Evolutionary conservation across 345 rosid species (phyloP), one percentile per base, ranked within the genome.

Genomic region (Microcos paniculata): DNA sequence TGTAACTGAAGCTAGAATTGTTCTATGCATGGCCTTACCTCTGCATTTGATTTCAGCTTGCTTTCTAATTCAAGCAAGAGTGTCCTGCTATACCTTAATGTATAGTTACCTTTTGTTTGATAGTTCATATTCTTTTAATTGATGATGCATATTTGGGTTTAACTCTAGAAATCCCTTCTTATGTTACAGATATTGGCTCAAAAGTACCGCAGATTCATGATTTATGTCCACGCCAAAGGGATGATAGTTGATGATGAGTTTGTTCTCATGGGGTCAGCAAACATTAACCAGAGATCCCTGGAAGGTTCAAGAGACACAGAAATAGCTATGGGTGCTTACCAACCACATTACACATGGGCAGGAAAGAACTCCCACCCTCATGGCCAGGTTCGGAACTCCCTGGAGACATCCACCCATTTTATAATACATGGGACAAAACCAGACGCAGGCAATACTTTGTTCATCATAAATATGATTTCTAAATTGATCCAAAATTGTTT

Each of bases 241-340:
- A 89, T 91, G 93, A 77, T 89, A 38, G 96, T 91, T 19, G 93
- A 89, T 48, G 92, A 91, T 74, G 96, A 89, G 74, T 88, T 85
- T 71, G 89, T 89, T 71, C 59, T 91, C 35, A 72, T 91, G 48
- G 93, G 93, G 78, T 91, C 91, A 0, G 93, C 93, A 35, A 91
- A 91, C 77, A 88, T 91, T 57, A 91, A 91, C 79, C 96, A 91
- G 80, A 85, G 96, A 82, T 91, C 96, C 24, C 62, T 91, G 57
- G 96, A 89, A 57, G 96, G 96, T 78, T 85, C 96, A 53, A 84
- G 96, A 68, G 96, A 91, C 80, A 91, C 90, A 0, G 92, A 91
- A 77, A 89, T 91, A 16, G 92, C 91, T 2, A 89, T 88, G 87
- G 96, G 96, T 13, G 89, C 92, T 42, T 88, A 89, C 74, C 93